A percentile compares a stretch with the other conserved stretches of the same genome.
phyloP scores from a whole-genome alignment of 768 basidiomycete species.

The Pleurotus eryngii region DNA sequence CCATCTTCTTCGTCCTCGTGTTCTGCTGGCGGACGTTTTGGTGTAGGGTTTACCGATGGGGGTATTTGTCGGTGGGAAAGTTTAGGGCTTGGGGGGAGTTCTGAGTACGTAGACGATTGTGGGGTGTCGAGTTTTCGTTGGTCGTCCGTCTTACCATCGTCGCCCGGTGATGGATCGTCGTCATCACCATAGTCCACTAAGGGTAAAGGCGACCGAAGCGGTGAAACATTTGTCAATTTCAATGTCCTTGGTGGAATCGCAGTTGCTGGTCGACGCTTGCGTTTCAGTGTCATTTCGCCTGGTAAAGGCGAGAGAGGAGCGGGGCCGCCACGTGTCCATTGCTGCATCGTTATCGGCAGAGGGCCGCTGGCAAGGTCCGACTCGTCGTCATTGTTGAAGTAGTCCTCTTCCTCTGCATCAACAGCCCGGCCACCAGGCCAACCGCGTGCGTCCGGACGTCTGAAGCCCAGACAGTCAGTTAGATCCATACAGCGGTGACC shows the following conservation, averaged over 20 bases:
- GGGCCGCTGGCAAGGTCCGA: slow-evolving; percentile 38
- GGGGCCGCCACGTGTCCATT: slow-evolving; percentile 30
- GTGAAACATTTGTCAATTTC: slow-evolving; percentile 33
- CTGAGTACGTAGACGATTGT: slow-evolving; percentile 24
- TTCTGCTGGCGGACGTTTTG: slow-evolving; percentile 30
- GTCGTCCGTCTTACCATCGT: slow-evolving; percentile 11
- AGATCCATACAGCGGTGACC: background rate
- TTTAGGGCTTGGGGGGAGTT: slow-evolving; percentile 35
- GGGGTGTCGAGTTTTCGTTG: slow-evolving; percentile 13
- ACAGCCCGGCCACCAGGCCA: slow-evolving; percentile 47
- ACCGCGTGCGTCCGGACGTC: slow-evolving; percentile 36
- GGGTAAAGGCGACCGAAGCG: slow-evolving; percentile 50
- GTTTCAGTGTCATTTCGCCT: slow-evolving; percentile 44
- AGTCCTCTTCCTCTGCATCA: slow-evolving; percentile 86
- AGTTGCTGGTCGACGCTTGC: slow-evolving; percentile 51
- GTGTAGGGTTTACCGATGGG: slow-evolving; percentile 35
- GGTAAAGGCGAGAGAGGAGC: slow-evolving; percentile 30
- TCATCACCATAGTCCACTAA: slow-evolving; percentile 80
- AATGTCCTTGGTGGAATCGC: slow-evolving; percentile 42
- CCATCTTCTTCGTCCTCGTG: slow-evolving; percentile 56
- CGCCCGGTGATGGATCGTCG: slow-evolving; percentile 37
- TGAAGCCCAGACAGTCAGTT: slow-evolving; percentile 18
- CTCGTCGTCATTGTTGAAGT: slow-evolving; percentile 89
- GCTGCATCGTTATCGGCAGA: slow-evolving; percentile 8
- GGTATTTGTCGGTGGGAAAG: slow-evolving; percentile 33